Base-by-base conservation (phyloP, 768 basidiomycete genomes). In the Cyclocybe aegerita region DNA sequence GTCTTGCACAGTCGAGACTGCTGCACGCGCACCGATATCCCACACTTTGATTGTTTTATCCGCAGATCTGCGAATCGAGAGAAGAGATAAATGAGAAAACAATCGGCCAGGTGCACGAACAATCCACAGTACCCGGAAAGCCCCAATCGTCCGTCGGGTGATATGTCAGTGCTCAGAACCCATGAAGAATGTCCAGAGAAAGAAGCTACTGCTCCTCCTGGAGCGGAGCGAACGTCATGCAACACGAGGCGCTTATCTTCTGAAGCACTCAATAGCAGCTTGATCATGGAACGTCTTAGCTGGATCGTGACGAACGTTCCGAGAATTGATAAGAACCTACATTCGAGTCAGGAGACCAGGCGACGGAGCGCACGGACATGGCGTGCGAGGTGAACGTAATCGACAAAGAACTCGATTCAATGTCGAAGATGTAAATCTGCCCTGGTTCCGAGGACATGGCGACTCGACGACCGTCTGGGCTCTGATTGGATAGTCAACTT, bases 161-260 rank as follows among this genome's bases (percentile, higher is more conserved):
- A 88, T 37, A 94, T 81, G 60, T 91, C 88, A 6, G 83, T 75
- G 60, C 84, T 86, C 34, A 98, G 76, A 2, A 93, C 90, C 93
- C 95, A 96, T 8, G 93, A 94, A 0, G 90, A 80, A 65, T 98
- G 94, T 0, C 94, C 94, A 4, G 82, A 80, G 56, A 98, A 74
- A 8, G 91, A 85, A 10, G 94, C 91, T 14, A 95, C 91, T 1
- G 87, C 86, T 36, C 89, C 87, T 14, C 91, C 86, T 39, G 81
- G 75, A 4, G 85, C 74, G n/a, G 79, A 75, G 48, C 94, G 85
- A 11, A 94, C 89, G 63, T 98, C 94, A 66, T 96, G 92, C 42
- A 96, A 69, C 46, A 93, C 85, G 51, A 98, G 85, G 12, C 90
- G 83, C 66, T 92, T 93, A 69, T 96, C 94, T 65, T 98, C 94